phyloP scores from a whole-genome alignment of 1,284 basidiomycete species.

The Caloboletus firmus region DNA sequence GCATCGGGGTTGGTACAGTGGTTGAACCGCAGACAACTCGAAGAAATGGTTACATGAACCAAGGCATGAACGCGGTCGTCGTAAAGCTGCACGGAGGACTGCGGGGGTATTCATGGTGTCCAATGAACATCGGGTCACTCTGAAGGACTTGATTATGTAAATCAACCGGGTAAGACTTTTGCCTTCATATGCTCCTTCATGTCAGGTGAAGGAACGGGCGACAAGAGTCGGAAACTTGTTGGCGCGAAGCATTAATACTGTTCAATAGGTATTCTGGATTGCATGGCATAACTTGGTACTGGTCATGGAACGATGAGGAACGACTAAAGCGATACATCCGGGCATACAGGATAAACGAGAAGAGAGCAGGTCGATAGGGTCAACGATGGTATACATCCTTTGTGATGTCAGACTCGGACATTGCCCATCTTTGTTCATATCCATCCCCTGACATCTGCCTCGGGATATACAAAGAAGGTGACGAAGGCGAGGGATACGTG shows the following conservation, averaged over 20 bases:
- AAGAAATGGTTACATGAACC: neutral
- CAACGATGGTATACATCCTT: slow-evolving; percentile 21
- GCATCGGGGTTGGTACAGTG: neutral
- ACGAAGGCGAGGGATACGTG: neutral
- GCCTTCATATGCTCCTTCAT: no score
- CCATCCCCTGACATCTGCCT: neutral
- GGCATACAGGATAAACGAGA: neutral
- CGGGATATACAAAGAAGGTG: neutral
- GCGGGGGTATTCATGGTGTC: slow-evolving; percentile 9
- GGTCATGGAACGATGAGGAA: neutral
- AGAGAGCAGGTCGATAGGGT: neutral
- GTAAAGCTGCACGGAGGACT: slow-evolving; percentile 8
- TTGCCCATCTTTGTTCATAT: slow-evolving; percentile 28
- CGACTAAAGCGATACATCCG: slow-evolving; percentile 13
- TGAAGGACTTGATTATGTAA: neutral
- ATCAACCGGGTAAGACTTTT: neutral
- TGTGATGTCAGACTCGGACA: slow-evolving; percentile 28
- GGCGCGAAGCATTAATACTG: neutral
- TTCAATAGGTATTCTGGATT: neutral
- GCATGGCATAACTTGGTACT: neutral
- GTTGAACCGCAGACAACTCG: neutral
- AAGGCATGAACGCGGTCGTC: neutral
- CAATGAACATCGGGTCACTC: neutral
- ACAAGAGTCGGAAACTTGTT: neutral
- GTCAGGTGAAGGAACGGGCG: neutral